Percentiles rank a stretch among this genome's conserved stretches.
These are phyloP conservation scores for Ophiosphaerella korrae DNA, from an alignment of 2,329 filamentous ascomycete genomes.

Conservation along the genomic window DNA sequence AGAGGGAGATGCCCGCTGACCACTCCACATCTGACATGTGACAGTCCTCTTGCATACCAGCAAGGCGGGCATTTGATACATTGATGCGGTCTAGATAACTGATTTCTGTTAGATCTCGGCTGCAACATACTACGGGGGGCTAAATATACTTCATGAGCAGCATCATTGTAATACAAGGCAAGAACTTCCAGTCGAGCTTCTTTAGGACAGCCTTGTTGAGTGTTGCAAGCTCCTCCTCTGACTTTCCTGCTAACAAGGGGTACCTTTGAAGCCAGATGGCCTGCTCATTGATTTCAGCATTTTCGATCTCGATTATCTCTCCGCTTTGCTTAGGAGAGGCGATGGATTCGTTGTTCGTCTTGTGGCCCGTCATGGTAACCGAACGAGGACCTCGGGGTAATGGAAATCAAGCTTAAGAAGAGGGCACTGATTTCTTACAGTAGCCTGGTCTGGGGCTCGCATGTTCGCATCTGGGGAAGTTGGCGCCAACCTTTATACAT, in stretches of 20 bases:
- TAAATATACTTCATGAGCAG: constrained; percentile 37
- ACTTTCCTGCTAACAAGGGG: constrained; percentile 6
- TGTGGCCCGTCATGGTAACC: neutral
- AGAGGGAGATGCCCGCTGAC: constrained; percentile 50
- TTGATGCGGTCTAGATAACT: constrained; percentile 52
- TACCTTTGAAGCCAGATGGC: constrained; percentile 8
- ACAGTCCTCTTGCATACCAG: constrained; percentile 48
- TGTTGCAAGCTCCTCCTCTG: constrained; percentile 21
- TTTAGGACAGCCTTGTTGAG: constrained; percentile 32
- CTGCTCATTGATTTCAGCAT: neutral
- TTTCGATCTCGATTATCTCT: constrained; percentile 6
- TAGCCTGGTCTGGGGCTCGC: no score
- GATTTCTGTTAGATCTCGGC: neutral
- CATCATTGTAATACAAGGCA: constrained; percentile 40
- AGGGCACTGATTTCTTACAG: neutral
- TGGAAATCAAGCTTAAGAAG: neutral
- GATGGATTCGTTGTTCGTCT: no score
- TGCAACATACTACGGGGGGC: neutral
- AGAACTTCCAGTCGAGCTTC: constrained; percentile 36
- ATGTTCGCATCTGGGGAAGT: no score
- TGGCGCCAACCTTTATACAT: no score
- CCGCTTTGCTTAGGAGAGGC: constrained; percentile 3
- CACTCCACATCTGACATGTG: constrained; percentile 40
- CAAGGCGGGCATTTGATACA: constrained; percentile 48
- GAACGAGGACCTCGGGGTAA: neutral